These are phyloP conservation scores for Neckera pumila DNA, from an alignment of 225 moss, liverwort and hornwort genomes.

Conservation along the genomic window DNA sequence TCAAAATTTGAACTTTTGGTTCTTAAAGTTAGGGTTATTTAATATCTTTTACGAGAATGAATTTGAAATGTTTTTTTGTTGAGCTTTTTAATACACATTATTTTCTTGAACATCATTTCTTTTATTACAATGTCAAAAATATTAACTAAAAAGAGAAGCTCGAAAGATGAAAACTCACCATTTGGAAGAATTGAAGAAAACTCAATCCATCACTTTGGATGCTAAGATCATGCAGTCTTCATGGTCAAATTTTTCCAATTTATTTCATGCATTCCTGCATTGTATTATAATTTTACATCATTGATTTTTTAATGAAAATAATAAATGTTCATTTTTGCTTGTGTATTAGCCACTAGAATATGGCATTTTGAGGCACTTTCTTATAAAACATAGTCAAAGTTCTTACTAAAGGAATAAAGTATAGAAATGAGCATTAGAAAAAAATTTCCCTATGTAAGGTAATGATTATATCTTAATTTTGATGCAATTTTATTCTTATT, in stretches of 20 bases:
- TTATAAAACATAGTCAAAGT: neutral
- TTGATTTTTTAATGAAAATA: neutral
- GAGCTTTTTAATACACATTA: too few species aligned
- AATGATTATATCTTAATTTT: neutral
- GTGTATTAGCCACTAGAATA: too few species aligned
- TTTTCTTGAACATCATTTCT: too few species aligned
- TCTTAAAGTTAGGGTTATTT: too few species aligned
- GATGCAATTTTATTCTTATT: neutral
- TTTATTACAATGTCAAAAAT: too few species aligned
- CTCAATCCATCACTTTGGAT: neutral
- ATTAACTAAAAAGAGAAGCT: too few species aligned
- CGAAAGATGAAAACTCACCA: neutral
- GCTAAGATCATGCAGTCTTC: neutral
- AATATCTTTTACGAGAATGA: too few species aligned
- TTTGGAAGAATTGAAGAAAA: too few species aligned
- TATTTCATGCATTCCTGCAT: neutral
- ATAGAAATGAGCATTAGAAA: neutral
- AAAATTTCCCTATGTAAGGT: neutral
- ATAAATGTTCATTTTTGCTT: too few species aligned
- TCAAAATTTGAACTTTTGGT: too few species aligned
- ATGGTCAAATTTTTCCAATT: neutral
- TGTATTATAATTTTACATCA: neutral
- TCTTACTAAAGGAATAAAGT: neutral
- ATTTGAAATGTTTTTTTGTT: too few species aligned
- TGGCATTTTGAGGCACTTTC: neutral